Evolutionary conservation across 257 asterid species (phyloP).

Genomic region (Henckelia pumila): DNA sequence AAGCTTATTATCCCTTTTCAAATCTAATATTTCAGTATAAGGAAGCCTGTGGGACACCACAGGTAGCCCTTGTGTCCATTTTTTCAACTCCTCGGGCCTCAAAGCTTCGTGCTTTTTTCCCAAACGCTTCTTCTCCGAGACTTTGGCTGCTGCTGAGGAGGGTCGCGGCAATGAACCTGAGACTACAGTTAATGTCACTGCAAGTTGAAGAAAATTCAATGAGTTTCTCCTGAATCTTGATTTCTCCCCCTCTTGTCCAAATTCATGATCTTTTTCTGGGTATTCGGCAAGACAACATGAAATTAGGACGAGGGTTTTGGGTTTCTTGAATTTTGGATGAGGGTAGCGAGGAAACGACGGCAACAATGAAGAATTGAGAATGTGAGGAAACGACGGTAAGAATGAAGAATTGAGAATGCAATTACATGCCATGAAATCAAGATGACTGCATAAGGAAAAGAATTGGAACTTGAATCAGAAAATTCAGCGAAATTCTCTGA

Average conservation of each 20-base stretch:
- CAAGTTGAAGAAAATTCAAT: constrained; percentile 43
- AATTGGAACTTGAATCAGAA: not conserved
- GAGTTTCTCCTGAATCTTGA: constrained; percentile 34
- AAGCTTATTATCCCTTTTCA: constrained; percentile 65
- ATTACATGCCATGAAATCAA: constrained; percentile 46
- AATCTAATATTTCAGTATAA: constrained; percentile 65
- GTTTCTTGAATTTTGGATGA: constrained; percentile 29
- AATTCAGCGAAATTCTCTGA: not conserved
- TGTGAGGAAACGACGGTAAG: constrained; percentile 37
- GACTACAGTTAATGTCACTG: constrained; percentile 69
- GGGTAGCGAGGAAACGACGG: constrained; percentile 32
- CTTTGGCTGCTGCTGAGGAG: constrained; percentile 59
- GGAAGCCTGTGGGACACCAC: constrained; percentile 68
- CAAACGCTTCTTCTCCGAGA: constrained; percentile 47
- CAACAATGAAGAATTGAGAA: constrained; percentile 41
- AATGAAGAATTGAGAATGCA: constrained; percentile 42
- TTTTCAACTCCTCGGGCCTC: constrained; percentile 59
- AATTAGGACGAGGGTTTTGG: constrained; percentile 34
- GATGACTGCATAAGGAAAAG: not conserved
- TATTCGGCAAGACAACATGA: constrained; percentile 31
- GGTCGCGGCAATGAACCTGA: constrained; percentile 67
- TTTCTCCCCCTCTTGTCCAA: constrained; percentile 33
- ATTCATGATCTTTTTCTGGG: constrained; percentile 8
- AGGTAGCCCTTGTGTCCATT: constrained; percentile 89
- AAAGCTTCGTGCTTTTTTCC: constrained; percentile 47